These are phyloP conservation scores for Zizania palustris DNA, from an alignment of 202 grass and related monocot genomes.

Conservation along the genomic window DNA sequence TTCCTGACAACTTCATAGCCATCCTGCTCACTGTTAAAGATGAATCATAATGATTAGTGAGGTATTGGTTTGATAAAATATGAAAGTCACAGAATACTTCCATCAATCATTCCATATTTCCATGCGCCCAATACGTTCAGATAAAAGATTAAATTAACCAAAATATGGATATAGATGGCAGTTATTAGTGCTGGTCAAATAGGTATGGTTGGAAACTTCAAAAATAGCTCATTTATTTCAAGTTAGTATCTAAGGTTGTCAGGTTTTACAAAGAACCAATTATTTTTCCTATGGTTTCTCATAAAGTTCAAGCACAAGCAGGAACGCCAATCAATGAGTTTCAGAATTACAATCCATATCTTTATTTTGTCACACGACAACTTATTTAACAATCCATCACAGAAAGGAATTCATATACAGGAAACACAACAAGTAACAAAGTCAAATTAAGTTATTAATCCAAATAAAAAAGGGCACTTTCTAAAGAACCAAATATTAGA, in stretches of 20 bases:
- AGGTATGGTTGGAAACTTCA: not conserved
- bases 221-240: slow-evolving; percentile 1
- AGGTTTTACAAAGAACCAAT: not conserved
- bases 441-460: not conserved
- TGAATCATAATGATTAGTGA: slow-evolving; percentile 28
- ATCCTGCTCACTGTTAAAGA: slow-evolving; percentile 86
- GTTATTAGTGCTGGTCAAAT: not conserved
- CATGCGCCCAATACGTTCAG: not conserved
- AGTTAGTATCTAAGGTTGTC: not conserved
- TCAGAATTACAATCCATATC: not conserved
- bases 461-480: not conserved
- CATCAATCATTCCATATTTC: too few relatives aligned
- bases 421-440: not conserved
- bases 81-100: not conserved
- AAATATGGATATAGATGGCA: not conserved
- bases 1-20: slow-evolving; percentile 95
- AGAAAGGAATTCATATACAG: not conserved
- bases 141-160: slow-evolving; percentile 27
- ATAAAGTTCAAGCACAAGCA: slow-evolving; percentile 3
- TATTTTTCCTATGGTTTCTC: not conserved
- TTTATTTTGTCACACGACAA: not conserved
- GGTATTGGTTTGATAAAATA: slow-evolving; percentile 23
- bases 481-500: not conserved
- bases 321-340: not conserved
- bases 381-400: slow-evolving; percentile 10